Evolutionary conservation across 139 green algal species (phyloP).

Genomic region (Desmodesmus armatus): DNA sequence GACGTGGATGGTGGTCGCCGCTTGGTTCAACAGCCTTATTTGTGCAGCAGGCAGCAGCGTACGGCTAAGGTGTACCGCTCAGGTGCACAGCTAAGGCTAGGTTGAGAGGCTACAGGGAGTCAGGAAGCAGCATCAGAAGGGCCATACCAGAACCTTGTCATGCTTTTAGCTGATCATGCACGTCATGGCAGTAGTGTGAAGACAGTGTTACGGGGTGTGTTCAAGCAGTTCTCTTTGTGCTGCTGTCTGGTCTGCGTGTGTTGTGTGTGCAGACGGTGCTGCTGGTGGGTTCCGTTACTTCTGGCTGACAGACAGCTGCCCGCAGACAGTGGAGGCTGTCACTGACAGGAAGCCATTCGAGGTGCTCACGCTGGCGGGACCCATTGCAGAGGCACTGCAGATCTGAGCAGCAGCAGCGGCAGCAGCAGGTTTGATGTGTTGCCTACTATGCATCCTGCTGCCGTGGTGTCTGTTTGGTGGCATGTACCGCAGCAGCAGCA

Average conservation of each 20-base stretch:
- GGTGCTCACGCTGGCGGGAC: slow-evolving; percentile 88
- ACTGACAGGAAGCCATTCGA: slow-evolving; percentile 86
- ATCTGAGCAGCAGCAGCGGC: slow-evolving; percentile 70
- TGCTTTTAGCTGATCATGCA: background rate
- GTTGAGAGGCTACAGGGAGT: too few species aligned
- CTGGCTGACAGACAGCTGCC: slow-evolving; percentile 97
- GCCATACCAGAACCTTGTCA: too few species aligned
- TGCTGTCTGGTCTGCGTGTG: too few species aligned
- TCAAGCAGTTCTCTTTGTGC: background rate
- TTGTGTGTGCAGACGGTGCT: too few species aligned
- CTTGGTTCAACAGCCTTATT: too few species aligned
- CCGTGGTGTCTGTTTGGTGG: background rate
- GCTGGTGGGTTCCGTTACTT: slow-evolving; percentile 89
- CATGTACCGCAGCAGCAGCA: background rate
- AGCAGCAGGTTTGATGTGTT: background rate
- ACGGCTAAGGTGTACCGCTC: background rate
- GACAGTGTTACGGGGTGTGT: background rate
- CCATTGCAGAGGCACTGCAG: slow-evolving; percentile 92
- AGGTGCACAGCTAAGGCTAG: too few species aligned
- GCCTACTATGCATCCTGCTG: background rate
- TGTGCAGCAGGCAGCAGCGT: background rate
- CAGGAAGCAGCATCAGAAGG: too few species aligned
- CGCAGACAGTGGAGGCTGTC: slow-evolving; percentile 81
- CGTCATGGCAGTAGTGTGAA: background rate
- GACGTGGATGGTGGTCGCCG: too few species aligned